A percentile compares a stretch with the other conserved stretches of the same genome.
Conservation (phyloP, 805 yeast species). For the Komagataella pseudopastoris region DNA sequence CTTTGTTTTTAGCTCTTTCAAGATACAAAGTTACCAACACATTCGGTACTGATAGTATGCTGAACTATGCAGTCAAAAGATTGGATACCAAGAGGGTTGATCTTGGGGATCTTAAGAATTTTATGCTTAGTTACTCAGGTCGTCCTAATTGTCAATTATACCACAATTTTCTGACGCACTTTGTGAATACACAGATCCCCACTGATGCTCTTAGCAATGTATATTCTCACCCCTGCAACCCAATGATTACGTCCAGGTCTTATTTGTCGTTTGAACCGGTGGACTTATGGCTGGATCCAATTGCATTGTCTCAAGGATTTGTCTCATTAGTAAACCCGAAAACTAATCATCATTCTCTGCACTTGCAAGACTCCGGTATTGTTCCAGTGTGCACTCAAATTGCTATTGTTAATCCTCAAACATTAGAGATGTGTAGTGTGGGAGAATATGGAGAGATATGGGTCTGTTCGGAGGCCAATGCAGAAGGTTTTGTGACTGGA, state of each 20-base stretch:
- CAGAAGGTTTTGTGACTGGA: conserved; percentile 42
- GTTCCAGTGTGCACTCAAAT: conserved; percentile 91
- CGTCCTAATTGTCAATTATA: conserved; percentile 58
- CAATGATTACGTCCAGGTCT: conserved; percentile 73
- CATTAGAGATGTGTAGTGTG: conserved; percentile 57
- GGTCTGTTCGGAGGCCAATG: conserved; percentile 86
- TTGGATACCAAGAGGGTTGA: conserved; percentile 44
- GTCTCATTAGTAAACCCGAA: conserved; percentile 67
- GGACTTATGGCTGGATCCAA: conserved; percentile 75
- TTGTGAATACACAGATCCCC: conserved; percentile 51
- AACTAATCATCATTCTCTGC: conserved; percentile 54
- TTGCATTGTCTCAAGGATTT: conserved; percentile 82
- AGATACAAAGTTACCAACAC: conserved; percentile 76
- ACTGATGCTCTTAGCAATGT: conserved; percentile 63
- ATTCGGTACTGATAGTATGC: conserved; percentile 73
- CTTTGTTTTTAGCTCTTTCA: conserved; percentile 57
- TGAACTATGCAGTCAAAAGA: conserved; percentile 51
- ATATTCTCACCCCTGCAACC: conserved; percentile 69
- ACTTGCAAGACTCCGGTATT: conserved; percentile 88
- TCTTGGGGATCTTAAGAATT: conserved; percentile 54
- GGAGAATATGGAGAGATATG: conserved; percentile 97
- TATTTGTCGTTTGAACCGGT: conserved; percentile 83
- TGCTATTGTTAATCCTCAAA: conserved; percentile 92
- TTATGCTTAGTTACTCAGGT: conserved; percentile 70
- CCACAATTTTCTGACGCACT: conserved; percentile 42